A percentile compares a stretch with the other conserved stretches of the same genome.
Evolutionary conservation across 2,329 filamentous ascomycete species (phyloP).

Genomic region (Xylaria sp.): DNA sequence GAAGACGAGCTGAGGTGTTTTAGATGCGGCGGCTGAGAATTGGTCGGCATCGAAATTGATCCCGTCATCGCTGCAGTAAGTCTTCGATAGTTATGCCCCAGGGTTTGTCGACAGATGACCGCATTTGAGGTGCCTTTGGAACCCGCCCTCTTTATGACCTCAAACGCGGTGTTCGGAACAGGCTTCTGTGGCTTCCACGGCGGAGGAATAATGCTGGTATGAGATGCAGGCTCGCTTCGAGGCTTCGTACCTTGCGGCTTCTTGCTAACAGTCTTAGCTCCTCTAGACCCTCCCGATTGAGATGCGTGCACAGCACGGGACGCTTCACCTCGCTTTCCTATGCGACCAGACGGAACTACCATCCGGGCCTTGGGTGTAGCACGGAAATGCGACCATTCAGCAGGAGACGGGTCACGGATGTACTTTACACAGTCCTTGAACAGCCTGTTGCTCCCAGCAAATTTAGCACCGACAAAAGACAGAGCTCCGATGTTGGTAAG

Average conservation of each 20-base stretch:
- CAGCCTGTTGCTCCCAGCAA: constrained; percentile 59
- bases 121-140: constrained; percentile 49
- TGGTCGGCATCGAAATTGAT: constrained; percentile 48
- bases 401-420: constrained; percentile 63
- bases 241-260: constrained; percentile 25
- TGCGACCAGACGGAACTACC: constrained; percentile 46
- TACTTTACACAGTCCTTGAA: constrained; percentile 73
- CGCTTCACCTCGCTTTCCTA: constrained; percentile 47
- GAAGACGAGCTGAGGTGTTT: constrained; percentile 54
- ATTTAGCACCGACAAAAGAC: constrained; percentile 67
- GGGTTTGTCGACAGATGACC: constrained; percentile 47
- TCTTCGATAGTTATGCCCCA: constrained; percentile 50
- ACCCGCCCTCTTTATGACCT: constrained; percentile 51
- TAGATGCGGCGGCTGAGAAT: constrained; percentile 55
- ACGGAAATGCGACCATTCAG: constrained; percentile 67
- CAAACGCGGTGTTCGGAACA: constrained; percentile 49
- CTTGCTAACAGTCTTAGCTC: constrained; percentile 32
- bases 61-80: constrained; percentile 51
- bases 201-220: constrained; percentile 37
- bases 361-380: constrained; percentile 59
- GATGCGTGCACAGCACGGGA: constrained; percentile 45
- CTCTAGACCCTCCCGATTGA: constrained; percentile 33
- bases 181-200: constrained; percentile 52
- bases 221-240: constrained; percentile 19
- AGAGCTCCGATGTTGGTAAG: constrained; percentile 66